These are phyloP conservation scores for Yamadazyma nakazawae DNA, from an alignment of 805 yeast genomes.

Conservation along the genomic window DNA sequence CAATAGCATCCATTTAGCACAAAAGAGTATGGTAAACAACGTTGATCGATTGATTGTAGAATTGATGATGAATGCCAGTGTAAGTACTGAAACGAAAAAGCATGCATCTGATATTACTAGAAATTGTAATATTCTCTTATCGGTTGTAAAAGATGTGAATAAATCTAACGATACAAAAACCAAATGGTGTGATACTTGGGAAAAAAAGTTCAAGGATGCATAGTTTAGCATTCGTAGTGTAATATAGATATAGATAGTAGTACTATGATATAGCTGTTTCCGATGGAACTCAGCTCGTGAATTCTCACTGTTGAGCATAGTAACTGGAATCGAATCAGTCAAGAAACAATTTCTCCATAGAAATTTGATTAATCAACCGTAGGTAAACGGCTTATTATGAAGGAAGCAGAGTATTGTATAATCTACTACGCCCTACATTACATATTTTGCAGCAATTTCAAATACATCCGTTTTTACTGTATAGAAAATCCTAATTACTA, in stretches of 20 bases:
- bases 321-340: too few species aligned
- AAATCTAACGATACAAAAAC: slow-evolving; percentile 48
- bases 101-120: slow-evolving; percentile 23
- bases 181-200: slow-evolving; percentile 60
- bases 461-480: too few species aligned
- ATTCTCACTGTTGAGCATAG: too few species aligned
- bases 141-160: slow-evolving; percentile 45
- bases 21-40: slow-evolving; percentile 39
- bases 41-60: slow-evolving; percentile 61
- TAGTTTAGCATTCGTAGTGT: neutral
- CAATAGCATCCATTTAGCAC: slow-evolving; percentile 45
- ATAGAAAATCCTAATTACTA: neutral
- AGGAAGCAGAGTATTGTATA: too few species aligned
- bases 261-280: too few species aligned
- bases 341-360: too few species aligned
- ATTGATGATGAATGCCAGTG: slow-evolving; percentile 46
- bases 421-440: too few species aligned
- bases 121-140: slow-evolving; percentile 29
- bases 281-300: too few species aligned
- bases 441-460: neutral
- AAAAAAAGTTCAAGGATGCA: slow-evolving; percentile 33
- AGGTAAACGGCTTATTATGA: too few species aligned
- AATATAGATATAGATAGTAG: neutral
- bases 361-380: too few species aligned
- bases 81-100: slow-evolving; percentile 33